Conservation (phyloP, 306 rosid species). For the Arachis stenosperma region DNA sequence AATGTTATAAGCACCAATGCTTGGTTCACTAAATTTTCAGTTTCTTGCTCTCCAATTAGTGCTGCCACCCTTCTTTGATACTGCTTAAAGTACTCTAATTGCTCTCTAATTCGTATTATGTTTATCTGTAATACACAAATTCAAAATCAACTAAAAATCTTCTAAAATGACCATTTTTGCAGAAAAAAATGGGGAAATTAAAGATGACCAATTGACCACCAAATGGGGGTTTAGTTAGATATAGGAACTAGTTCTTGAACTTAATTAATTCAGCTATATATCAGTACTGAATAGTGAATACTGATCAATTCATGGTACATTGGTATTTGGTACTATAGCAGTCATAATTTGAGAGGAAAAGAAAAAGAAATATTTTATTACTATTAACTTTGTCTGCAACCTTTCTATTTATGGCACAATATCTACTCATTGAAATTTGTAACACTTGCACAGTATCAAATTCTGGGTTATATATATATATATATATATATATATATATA, state of each 20-base stretch:
- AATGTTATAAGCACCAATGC: constrained; percentile 70
- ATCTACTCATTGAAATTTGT: neutral
- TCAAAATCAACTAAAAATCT: too few species aligned
- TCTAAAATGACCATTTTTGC: too few species aligned
- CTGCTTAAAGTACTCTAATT: constrained; percentile 56
- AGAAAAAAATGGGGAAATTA: too few species aligned
- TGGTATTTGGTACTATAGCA: too few species aligned
- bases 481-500: too few species aligned
- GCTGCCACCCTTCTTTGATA: constrained; percentile 61
- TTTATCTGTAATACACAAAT: constrained; percentile 50
- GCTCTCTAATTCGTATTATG: constrained; percentile 58
- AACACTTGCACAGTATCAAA: neutral
- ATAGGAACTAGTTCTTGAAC: too few species aligned
- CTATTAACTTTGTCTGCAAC: neutral
- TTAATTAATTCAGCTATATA: too few species aligned
- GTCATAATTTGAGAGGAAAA: neutral
- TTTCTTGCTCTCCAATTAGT: constrained; percentile 50
- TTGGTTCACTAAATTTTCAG: constrained; percentile 51
- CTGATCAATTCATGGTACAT: too few species aligned
- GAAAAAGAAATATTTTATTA: neutral
- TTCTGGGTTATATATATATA: neutral
- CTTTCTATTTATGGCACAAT: neutral
- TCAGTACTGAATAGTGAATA: too few species aligned
- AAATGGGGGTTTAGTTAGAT: too few species aligned
- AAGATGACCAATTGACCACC: too few species aligned